These are phyloP conservation scores for Keithomyces neogunnii DNA, from an alignment of 2,329 filamentous ascomycete species.

Conservation along the genomic window DNA sequence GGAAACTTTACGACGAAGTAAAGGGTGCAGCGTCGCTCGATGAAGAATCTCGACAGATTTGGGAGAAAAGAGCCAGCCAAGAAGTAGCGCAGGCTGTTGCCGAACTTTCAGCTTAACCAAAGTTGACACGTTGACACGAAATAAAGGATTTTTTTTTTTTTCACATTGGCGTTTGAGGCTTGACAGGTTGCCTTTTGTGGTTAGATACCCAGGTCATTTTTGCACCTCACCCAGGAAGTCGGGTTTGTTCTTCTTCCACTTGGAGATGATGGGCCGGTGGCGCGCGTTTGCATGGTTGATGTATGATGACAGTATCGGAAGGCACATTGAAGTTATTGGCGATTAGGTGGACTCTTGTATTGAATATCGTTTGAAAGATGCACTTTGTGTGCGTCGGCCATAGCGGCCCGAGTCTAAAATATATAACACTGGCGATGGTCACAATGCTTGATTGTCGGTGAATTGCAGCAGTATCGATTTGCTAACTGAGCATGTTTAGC, in stretches of 20 bases:
- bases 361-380: constrained; percentile 10
- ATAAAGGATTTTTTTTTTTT: constrained; percentile 14
- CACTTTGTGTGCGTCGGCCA: constrained; percentile 3
- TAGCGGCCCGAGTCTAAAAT: background rate
- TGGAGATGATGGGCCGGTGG: constrained; percentile 6
- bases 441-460: constrained; percentile 1
- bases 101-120: constrained; percentile 38
- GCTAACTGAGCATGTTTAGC: constrained; percentile 11
- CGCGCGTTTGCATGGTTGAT: constrained; percentile 8
- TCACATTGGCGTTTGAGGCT: constrained; percentile 19
- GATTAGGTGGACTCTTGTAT: constrained; percentile 6
- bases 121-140: constrained; percentile 13
- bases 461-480: background rate
- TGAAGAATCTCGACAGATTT: constrained; percentile 55
- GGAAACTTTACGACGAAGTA: constrained; percentile 72
- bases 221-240: constrained; percentile 13
- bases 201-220: constrained; percentile 22
- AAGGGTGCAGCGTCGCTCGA: constrained; percentile 49
- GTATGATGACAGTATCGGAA: constrained; percentile 8
- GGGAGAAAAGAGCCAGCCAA: constrained; percentile 67
- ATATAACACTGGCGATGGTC: constrained; percentile 3
- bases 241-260: constrained; percentile 3
- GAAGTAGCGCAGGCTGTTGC: constrained; percentile 73
- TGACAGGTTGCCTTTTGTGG: constrained; percentile 8
- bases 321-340: constrained; percentile 7